Conservation (phyloP, 1,284 basidiomycete genomes). For the Malassezia cuniculi region DNA sequence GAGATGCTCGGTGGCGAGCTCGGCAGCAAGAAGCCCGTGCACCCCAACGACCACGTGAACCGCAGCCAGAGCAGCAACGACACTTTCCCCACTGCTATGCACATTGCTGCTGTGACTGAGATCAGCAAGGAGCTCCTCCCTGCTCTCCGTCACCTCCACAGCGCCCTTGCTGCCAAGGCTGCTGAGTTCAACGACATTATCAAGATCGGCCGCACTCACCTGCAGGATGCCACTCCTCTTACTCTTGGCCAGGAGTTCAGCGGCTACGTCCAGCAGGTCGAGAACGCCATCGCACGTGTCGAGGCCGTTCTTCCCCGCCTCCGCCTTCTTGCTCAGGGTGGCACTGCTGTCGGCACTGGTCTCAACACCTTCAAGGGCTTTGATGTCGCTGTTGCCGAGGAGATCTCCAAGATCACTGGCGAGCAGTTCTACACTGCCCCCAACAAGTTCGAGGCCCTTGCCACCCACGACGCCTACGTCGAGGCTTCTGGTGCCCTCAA, state of each 20-base stretch:
- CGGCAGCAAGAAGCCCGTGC: slow-evolving; percentile 91
- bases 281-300: slow-evolving; percentile 77
- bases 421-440: slow-evolving; percentile 87
- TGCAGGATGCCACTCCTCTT: slow-evolving; percentile 91
- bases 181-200: slow-evolving; percentile 55
- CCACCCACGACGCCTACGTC: slow-evolving; percentile 89
- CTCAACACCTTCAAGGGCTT: slow-evolving; percentile 95
- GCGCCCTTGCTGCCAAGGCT: slow-evolving; percentile 70
- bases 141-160: slow-evolving; percentile 67
- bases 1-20: slow-evolving; percentile 89
- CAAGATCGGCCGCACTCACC: slow-evolving; percentile 96
- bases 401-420: slow-evolving; percentile 83
- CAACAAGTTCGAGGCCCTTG: slow-evolving; percentile 99
- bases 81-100: slow-evolving; percentile 99
- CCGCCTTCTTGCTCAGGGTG: slow-evolving; percentile 86
- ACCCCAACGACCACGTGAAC: slow-evolving; percentile 99
- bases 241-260: slow-evolving; percentile 98
- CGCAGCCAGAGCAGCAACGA: slow-evolving; percentile 99
- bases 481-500: slow-evolving; percentile 95
- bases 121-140: slow-evolving; percentile 70
- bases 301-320: slow-evolving; percentile 72
- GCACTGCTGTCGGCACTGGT: slow-evolving; percentile 91
- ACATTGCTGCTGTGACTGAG: slow-evolving; percentile 87
- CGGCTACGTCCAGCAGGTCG: slow-evolving; percentile 89
- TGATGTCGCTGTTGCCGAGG: slow-evolving; percentile 80